phyloP scores from a whole-genome alignment of 1,284 basidiomycete species.

The Hortiboletus rubellus region DNA sequence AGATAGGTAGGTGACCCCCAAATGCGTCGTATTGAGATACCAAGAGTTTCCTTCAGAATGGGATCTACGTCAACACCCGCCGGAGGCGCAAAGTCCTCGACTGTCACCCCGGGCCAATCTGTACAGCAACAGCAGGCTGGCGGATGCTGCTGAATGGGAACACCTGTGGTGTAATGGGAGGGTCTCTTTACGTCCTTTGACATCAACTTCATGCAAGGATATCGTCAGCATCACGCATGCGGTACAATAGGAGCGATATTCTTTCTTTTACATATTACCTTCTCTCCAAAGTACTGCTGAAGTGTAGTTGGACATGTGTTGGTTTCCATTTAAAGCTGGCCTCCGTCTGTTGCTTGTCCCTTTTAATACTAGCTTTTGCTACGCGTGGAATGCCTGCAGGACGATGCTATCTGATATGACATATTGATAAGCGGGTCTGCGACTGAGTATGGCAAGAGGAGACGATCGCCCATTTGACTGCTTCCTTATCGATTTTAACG shows the following conservation, averaged over 20 bases:
- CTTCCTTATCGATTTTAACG: constrained; percentile 26
- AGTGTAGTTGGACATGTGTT: constrained; percentile 30
- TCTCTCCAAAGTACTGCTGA: constrained; percentile 29
- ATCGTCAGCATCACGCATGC: constrained; percentile 31
- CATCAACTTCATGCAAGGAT: constrained; percentile 22
- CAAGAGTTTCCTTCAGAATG: constrained; percentile 52
- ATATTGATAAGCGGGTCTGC: background rate
- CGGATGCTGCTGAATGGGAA: constrained; percentile 52
- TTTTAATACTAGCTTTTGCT: constrained; percentile 29
- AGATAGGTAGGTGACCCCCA: constrained; percentile 66
- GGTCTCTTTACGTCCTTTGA: constrained; percentile 15
- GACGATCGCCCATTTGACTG: constrained; percentile 2
- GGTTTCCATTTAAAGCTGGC: constrained; percentile 29
- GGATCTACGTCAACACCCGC: constrained; percentile 71
- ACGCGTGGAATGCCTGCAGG: background rate
- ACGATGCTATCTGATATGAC: background rate
- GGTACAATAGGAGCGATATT: constrained; percentile 36
- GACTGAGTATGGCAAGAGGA: background rate
- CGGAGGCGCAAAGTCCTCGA: constrained; percentile 68
- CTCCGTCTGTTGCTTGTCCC: constrained; percentile 31
- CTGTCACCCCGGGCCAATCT: constrained; percentile 52
- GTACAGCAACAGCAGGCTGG: constrained; percentile 54
- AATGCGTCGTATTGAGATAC: background rate
- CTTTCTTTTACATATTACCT: constrained; percentile 35
- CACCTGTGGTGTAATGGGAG: constrained; percentile 20